These are phyloP conservation scores for Echinosophora koreensis DNA, from an alignment of 306 rosid species.

Conservation along the genomic window DNA sequence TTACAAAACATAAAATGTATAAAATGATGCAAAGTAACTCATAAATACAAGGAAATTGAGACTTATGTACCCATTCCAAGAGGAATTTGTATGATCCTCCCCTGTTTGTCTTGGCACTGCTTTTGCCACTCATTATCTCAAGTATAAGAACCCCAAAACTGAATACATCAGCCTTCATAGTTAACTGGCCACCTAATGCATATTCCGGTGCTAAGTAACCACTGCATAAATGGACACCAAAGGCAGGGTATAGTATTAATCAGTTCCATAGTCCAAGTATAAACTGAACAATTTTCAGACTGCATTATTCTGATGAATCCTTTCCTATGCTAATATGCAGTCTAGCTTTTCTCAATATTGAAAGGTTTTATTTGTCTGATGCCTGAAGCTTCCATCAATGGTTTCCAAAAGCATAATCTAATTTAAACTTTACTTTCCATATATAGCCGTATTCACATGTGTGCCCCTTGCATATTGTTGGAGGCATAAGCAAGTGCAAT, in stretches of 20 bases:
- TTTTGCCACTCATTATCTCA: conserved; percentile 80
- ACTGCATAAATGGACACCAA: conserved; percentile 57
- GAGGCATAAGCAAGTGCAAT: neutral
- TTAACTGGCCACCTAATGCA: conserved; percentile 93
- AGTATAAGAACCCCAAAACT: conserved; percentile 93
- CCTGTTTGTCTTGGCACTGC: conserved; percentile 69
- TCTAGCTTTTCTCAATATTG: conserved; percentile 6
- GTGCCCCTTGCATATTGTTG: conserved; percentile 3
- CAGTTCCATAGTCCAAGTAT: conserved; percentile 16
- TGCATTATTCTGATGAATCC: neutral
- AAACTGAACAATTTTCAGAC: conserved; percentile 15
- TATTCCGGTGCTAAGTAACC: conserved; percentile 99
- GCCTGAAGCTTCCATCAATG: neutral
- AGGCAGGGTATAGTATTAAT: conserved; percentile 23
- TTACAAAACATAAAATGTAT: neutral
- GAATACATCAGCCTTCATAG: conserved; percentile 87
- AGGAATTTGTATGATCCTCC: conserved; percentile 67
- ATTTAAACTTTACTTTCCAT: too few species aligned
- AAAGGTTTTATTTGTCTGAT: neutral
- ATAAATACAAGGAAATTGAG: conserved; percentile 20
- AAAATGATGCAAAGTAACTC: conserved; percentile 9
- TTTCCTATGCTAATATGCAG: neutral
- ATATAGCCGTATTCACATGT: too few species aligned
- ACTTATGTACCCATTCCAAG: conserved; percentile 74
- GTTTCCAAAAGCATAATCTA: too few species aligned